These are phyloP conservation scores for Strobilomyces echinocephalus DNA, from an alignment of 768 basidiomycete genomes.

Conservation along the genomic window DNA sequence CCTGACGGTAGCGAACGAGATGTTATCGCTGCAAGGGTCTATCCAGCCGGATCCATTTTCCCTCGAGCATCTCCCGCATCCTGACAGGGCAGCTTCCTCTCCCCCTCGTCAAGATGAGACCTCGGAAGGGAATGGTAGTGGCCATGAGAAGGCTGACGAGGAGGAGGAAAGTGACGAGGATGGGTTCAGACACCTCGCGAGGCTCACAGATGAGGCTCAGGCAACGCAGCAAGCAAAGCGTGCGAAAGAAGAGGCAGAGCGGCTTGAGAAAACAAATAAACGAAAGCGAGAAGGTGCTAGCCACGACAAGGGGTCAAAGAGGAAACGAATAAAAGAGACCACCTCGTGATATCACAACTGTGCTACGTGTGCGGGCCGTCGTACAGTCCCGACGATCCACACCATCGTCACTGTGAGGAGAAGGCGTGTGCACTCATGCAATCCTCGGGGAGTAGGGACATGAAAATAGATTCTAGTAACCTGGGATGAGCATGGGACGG, in stretches of 20 bases:
- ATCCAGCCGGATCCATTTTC: conserved; percentile 75
- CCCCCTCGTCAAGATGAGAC: conserved; percentile 6
- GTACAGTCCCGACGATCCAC: neutral
- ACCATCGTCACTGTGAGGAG: neutral
- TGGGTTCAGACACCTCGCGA: conserved; percentile 30
- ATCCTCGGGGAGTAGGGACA: neutral
- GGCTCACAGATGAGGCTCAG: conserved; percentile 27
- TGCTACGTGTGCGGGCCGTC: neutral
- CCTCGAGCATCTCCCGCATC: conserved; percentile 44
- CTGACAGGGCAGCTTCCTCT: conserved; percentile 9
- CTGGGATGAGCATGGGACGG: neutral
- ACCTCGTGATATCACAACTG: conserved; percentile 4
- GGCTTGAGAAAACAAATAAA: conserved; percentile 29
- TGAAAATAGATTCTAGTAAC: neutral
- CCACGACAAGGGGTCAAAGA: conserved; percentile 7
- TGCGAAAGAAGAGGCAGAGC: conserved; percentile 26
- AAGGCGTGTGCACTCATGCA: neutral
- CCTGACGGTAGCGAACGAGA: conserved; percentile 85
- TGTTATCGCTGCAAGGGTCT: conserved; percentile 86
- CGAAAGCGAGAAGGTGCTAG: conserved; percentile 19
- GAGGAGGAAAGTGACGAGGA: conserved; percentile 29
- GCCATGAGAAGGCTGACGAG: conserved; percentile 1
- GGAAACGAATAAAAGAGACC: conserved; percentile 13
- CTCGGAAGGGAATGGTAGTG: conserved; percentile 18
- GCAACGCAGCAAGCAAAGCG: conserved; percentile 21